phyloP scores from a whole-genome alignment of 73 alveolate species.

The Vitrella brassicaformis region DNA sequence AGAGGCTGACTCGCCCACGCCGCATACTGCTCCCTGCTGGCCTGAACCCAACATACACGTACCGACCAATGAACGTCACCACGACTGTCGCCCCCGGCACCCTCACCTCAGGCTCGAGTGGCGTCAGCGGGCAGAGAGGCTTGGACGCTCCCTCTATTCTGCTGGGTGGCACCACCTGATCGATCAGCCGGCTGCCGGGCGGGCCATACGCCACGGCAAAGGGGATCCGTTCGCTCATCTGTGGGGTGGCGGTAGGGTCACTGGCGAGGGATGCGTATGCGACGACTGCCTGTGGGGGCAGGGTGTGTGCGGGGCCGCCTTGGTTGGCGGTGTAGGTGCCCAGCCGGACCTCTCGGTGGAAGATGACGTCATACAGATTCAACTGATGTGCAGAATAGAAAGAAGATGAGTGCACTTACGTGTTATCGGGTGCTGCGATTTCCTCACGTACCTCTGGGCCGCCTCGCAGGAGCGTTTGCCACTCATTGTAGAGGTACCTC shows the following conservation, averaged over 20 bases:
- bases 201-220: slow-evolving; percentile 26
- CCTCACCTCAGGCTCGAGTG: no score
- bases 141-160: not conserved
- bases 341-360: slow-evolving; percentile 32
- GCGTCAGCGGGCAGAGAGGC: not conserved
- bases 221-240: slow-evolving; percentile 17
- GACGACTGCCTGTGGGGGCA: slow-evolving; percentile 20
- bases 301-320: slow-evolving; percentile 17
- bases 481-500: no score
- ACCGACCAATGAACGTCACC: no score
- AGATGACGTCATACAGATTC: slow-evolving; percentile 12
- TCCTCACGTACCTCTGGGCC: no score
- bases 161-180: not conserved
- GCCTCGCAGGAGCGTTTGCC: no score
- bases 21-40: no score
- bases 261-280: not conserved
- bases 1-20: not conserved
- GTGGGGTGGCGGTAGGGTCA: slow-evolving; percentile 9
- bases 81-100: no score
- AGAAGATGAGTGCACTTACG: no score
- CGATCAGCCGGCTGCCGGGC: slow-evolving; percentile 2
- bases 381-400: no score
- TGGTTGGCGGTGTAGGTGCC: slow-evolving; percentile 27
- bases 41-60: no score
- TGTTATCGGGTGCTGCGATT: no score